Percentiles rank a stretch among this genome's conserved stretches.
These are phyloP conservation scores for Pyropia yezoensis DNA, from an alignment of 23 red algal species.

Conservation along the genomic window DNA sequence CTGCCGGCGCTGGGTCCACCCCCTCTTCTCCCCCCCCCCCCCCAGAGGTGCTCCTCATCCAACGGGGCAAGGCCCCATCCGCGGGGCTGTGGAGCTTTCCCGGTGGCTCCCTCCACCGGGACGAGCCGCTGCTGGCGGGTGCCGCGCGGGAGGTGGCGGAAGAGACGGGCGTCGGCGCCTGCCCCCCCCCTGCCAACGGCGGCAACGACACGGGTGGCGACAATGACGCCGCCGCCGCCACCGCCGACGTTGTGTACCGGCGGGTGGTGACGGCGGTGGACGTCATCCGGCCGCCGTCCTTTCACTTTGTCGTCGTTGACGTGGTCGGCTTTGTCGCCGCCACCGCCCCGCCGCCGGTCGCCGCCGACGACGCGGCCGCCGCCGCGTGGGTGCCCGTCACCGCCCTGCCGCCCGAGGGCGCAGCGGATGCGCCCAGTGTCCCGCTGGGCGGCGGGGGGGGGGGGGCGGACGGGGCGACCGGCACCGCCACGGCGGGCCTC, in stretches of 20 bases:
- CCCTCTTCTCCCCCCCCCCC: too few species aligned
- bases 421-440: too few species aligned
- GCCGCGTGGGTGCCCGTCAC: background rate
- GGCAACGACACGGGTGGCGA: background rate
- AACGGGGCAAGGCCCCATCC: background rate
- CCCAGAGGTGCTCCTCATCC: background rate
- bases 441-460: too few species aligned
- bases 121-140: background rate
- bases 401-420: background rate
- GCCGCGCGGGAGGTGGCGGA: background rate
- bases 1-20: too few species aligned
- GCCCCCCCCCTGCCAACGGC: background rate
- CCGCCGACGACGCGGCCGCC: background rate
- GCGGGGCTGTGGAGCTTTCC: background rate
- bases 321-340: background rate
- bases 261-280: too few species aligned
- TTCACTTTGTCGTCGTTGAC: slow-evolving; percentile 1
- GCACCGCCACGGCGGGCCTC: too few species aligned
- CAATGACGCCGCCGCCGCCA: background rate
- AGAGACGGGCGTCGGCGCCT: background rate
- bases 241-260: background rate
- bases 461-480: too few species aligned
- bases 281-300: background rate
- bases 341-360: background rate
- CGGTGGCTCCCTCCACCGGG: background rate